Evolutionary conservation across 768 basidiomycete species (phyloP).

Genomic region (Lentinula boryana): DNA sequence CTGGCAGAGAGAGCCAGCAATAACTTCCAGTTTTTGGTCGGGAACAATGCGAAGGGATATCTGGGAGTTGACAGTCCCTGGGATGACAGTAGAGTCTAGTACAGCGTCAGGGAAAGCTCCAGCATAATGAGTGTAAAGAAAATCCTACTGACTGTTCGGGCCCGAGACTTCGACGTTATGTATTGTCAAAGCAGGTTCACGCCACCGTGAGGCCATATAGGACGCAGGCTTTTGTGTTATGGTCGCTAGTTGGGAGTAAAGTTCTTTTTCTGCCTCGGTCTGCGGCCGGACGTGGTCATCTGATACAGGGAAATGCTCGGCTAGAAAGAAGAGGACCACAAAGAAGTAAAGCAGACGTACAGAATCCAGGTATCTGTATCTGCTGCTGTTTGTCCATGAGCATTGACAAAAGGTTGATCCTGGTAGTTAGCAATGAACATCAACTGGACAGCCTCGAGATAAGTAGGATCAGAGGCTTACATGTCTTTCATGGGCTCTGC

Average conservation of each 20-base stretch:
- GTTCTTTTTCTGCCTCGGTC: slow-evolving; percentile 57
- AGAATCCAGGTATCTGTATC: slow-evolving; percentile 77
- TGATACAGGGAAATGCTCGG: slow-evolving; percentile 18
- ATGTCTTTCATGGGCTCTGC: slow-evolving; percentile 93
- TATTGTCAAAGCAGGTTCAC: slow-evolving; percentile 85
- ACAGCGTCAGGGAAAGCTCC: not conserved
- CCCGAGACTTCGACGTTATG: slow-evolving; percentile 83
- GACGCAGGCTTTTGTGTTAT: slow-evolving; percentile 65
- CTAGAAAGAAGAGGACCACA: not conserved
- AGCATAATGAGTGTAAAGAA: not conserved
- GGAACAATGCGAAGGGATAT: slow-evolving; percentile 92
- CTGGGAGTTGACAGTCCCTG: slow-evolving; percentile 74
- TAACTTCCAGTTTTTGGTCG: slow-evolving; percentile 75
- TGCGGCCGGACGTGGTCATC: slow-evolving; percentile 74
- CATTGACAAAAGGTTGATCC: slow-evolving; percentile 74
- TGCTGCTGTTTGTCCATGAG: slow-evolving; percentile 52
- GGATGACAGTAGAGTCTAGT: slow-evolving; percentile 84
- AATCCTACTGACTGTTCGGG: slow-evolving; percentile 54
- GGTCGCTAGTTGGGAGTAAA: slow-evolving; percentile 64
- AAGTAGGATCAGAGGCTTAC: slow-evolving; percentile 28
- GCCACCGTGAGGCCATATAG: slow-evolving; percentile 74
- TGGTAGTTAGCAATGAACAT: slow-evolving; percentile 18
- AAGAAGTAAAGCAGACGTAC: slow-evolving; percentile 32
- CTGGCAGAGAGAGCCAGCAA: slow-evolving; percentile 53
- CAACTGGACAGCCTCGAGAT: not conserved